Percentiles rank a stretch among this genome's conserved stretches.
Conservation (phyloP, 176 grass and related monocot genomes). For the Bothriochloa decipiens region DNA sequence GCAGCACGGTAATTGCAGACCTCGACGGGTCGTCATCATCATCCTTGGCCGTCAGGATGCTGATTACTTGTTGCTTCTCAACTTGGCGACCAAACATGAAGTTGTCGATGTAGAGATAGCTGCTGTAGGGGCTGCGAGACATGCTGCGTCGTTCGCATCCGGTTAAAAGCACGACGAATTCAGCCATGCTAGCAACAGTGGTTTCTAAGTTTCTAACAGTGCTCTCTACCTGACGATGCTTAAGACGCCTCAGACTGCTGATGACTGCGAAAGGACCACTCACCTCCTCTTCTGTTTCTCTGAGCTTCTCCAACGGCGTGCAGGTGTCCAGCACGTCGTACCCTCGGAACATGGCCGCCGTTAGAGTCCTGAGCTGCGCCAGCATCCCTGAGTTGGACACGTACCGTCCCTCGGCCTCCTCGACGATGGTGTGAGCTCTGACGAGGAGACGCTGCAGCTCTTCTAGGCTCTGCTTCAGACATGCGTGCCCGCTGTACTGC, state of each 20-base stretch:
- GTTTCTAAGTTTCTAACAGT: background rate
- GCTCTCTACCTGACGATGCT: background rate
- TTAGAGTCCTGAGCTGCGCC: conserved; percentile 3
- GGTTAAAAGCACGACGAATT: background rate
- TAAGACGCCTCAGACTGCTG: background rate
- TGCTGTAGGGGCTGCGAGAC: conserved; percentile 19
- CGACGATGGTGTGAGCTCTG: background rate
- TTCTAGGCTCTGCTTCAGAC: background rate
- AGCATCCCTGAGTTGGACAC: conserved; percentile 6
- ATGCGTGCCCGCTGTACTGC: background rate
- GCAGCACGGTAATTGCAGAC: background rate
- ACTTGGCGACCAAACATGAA: conserved; percentile 40
- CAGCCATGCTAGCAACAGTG: background rate
- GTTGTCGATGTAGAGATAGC: conserved; percentile 35
- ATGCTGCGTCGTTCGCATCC: conserved; percentile 11
- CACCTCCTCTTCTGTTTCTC: background rate
- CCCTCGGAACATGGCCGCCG: conserved; percentile 10
- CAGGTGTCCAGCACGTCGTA: conserved; percentile 9
- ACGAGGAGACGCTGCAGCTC: conserved; percentile 16
- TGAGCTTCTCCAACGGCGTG: background rate
- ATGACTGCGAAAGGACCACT: too few species aligned
- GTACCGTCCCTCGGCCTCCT: conserved; percentile 16
- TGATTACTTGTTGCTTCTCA: conserved; percentile 31
- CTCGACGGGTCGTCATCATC: too few species aligned
- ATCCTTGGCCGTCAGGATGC: background rate